phyloP scores from a whole-genome alignment of 2,329 filamentous ascomycete species.

The Cladobotryum mycophilum region DNA sequence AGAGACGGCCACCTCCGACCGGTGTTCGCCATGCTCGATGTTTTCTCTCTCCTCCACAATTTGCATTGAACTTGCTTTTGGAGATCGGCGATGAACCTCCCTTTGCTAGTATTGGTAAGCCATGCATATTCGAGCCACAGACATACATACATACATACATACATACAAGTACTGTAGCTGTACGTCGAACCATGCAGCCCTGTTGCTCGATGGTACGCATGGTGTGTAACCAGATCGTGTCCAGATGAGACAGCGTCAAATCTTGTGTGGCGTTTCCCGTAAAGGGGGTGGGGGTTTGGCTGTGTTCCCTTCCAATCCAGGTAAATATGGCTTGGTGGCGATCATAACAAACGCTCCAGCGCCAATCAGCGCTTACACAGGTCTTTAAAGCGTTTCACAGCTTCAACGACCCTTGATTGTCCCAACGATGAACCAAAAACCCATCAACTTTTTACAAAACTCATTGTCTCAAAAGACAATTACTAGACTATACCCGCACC shows the following conservation, averaged over 20 bases:
- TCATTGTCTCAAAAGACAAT: background rate
- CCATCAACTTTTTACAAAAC: background rate
- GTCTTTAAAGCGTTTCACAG: background rate
- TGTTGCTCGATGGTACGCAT: background rate
- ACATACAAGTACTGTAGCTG: background rate
- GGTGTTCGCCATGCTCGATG: background rate
- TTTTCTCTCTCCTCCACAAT: constrained; percentile 1
- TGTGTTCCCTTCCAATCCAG: background rate
- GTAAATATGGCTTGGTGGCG: background rate
- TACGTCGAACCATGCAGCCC: constrained; percentile 1
- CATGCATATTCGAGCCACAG: background rate
- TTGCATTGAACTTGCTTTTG: background rate
- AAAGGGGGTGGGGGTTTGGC: background rate
- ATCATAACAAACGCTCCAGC: background rate
- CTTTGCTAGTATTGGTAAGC: constrained; percentile 1
- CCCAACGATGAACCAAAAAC: background rate
- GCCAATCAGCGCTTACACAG: background rate
- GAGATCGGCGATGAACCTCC: background rate
- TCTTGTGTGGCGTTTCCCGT: background rate
- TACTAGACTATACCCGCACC: background rate
- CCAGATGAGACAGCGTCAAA: constrained; percentile 1
- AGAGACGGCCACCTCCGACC: background rate
- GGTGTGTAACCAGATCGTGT: constrained; percentile 3
- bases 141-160: background rate
- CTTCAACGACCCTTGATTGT: too few species aligned